phyloP scores from a whole-genome alignment of 192 early-diverging fungal species.

The Gonapodya prolifera region DNA sequence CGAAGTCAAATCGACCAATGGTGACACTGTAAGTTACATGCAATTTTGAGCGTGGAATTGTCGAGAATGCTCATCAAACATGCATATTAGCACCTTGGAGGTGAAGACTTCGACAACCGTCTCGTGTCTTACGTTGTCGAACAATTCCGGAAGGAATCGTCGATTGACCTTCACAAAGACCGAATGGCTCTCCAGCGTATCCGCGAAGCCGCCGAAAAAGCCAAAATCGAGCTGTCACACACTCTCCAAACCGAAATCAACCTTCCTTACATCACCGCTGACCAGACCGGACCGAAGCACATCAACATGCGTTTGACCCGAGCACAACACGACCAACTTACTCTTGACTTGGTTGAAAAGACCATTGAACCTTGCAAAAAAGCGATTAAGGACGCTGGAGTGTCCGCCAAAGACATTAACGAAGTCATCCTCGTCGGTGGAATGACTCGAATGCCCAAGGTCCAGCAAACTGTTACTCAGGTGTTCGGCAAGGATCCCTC shows the following conservation, averaged over 20 bases:
- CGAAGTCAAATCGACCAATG: conserved; percentile 97
- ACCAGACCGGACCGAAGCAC: conserved; percentile 86
- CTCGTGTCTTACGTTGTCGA: conserved; percentile 68
- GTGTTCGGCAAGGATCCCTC: conserved; percentile 85
- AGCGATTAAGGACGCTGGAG: conserved; percentile 91
- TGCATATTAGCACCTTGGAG: conserved; percentile 32
- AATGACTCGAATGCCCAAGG: conserved; percentile 96
- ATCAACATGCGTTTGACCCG: conserved; percentile 91
- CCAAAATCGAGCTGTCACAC: conserved; percentile 96
- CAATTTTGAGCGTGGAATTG: conserved; percentile 43
- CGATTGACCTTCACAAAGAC: conserved; percentile 73
- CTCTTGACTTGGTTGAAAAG: conserved; percentile 66
- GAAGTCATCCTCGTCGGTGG: conserved; percentile 97
- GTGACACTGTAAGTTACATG: conserved; percentile 54
- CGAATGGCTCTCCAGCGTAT: conserved; percentile 95
- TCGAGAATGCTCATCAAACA: background rate
- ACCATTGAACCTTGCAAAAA: conserved; percentile 89
- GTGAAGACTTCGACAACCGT: conserved; percentile 52
- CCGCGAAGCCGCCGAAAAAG: conserved; percentile 95
- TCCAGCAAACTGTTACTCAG: conserved; percentile 78
- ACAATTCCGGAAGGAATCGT: conserved; percentile 85
- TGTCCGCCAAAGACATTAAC: conserved; percentile 65
- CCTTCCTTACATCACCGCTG: conserved; percentile 87
- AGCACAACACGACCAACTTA: conserved; percentile 74
- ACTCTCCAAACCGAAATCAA: conserved; percentile 93